Conservation (phyloP, 805 yeast genomes). For the Kazachstania kunashirensis region DNA sequence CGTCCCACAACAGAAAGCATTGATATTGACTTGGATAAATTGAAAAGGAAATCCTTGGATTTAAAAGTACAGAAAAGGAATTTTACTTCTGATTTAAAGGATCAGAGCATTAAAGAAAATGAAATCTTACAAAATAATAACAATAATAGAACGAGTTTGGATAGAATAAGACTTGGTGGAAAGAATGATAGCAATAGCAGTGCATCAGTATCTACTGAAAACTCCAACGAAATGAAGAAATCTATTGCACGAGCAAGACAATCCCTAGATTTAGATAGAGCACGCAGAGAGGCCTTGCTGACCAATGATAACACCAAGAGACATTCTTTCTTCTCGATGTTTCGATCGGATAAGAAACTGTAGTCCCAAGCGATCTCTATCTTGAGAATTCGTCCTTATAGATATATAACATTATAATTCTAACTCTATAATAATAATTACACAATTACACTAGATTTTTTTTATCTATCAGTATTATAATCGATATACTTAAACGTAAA, state of each 20-base stretch:
- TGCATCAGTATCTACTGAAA: conserved; percentile 7
- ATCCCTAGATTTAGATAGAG: conserved; percentile 23
- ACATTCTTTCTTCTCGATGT: conserved; percentile 24
- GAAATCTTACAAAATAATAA: neutral
- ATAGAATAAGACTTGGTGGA: conserved; percentile 9
- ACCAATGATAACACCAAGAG: conserved; percentile 15
- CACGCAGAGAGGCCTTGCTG: conserved; percentile 18
- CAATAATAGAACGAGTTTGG: conserved; percentile 6
- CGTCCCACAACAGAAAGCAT: conserved; percentile 25
- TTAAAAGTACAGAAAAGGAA: conserved; percentile 17
- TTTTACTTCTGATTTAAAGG: conserved; percentile 4
- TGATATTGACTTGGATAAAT: conserved; percentile 18
- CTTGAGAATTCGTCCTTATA: too few relatives aligned
- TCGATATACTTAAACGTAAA: too few relatives aligned
- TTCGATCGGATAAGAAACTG: conserved; percentile 20
- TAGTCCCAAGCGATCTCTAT: too few relatives aligned
- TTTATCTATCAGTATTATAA: too few relatives aligned
- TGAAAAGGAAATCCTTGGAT: conserved; percentile 18
- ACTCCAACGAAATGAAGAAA: conserved; percentile 11
- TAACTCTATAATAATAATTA: too few relatives aligned
- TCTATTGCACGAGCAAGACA: conserved; percentile 23
- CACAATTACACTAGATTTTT: too few relatives aligned
- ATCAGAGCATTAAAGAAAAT: conserved; percentile 1
- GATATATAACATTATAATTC: too few relatives aligned
- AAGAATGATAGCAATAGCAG: conserved; percentile 14